These are phyloP conservation scores for Phytophthora sojae DNA, from an alignment of 352 stramenopile species.

Conservation along the genomic window DNA sequence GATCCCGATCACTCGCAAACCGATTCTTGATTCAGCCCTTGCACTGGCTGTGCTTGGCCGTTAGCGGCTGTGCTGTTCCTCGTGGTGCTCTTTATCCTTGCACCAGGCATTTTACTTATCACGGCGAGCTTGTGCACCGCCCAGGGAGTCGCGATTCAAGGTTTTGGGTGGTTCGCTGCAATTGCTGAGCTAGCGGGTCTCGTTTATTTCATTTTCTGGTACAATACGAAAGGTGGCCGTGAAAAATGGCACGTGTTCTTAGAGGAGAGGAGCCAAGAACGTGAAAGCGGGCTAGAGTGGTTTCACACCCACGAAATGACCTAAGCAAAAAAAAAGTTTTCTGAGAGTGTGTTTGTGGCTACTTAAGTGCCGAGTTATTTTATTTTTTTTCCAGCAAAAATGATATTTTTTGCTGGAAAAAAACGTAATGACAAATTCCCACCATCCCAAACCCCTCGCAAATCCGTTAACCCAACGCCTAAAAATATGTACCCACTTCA, in stretches of 20 bases:
- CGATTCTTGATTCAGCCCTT: conserved; percentile 69
- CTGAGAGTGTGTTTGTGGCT: background rate
- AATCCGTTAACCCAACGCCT: background rate
- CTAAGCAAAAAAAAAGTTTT: background rate
- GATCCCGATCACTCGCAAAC: conserved; percentile 79
- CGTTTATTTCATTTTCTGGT: conserved; percentile 37
- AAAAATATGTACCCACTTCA: background rate
- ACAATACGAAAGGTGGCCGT: conserved; percentile 37
- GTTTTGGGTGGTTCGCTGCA: conserved; percentile 37
- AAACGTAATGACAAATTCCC: background rate
- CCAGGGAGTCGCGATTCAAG: conserved; percentile 11
- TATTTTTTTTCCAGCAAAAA: no score
- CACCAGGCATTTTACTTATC: conserved; percentile 44
- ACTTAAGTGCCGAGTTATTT: no score
- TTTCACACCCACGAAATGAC: conserved; percentile 8
- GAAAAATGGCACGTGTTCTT: conserved; percentile 41
- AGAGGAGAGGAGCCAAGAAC: conserved; percentile 41
- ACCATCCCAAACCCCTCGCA: background rate
- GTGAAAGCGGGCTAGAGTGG: conserved; percentile 22
- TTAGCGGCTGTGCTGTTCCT: conserved; percentile 52
- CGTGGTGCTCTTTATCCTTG: conserved; percentile 44
- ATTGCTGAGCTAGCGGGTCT: conserved; percentile 14
- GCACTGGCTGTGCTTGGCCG: conserved; percentile 62
- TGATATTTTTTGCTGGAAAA: no score
- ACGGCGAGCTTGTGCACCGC: conserved; percentile 58